phyloP scores from a whole-genome alignment of 2,329 filamentous ascomycete species.

The Aspergillus sp. region DNA sequence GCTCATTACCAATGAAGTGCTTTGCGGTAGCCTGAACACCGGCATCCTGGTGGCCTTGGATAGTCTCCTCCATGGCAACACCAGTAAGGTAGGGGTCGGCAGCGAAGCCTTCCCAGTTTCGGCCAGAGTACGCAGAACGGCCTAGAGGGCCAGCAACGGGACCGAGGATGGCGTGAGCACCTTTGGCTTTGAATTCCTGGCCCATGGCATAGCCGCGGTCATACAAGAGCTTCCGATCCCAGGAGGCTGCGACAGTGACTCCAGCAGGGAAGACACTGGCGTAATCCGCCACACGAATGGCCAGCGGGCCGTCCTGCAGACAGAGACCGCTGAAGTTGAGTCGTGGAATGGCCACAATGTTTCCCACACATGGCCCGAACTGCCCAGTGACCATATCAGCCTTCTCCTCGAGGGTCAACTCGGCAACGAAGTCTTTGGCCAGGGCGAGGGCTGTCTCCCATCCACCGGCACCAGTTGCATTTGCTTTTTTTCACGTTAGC shows the following conservation, averaged over 20 bases:
- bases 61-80: slow-evolving; percentile 43
- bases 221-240: slow-evolving; percentile 58
- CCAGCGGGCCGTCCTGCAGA: slow-evolving; percentile 38
- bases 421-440: slow-evolving; percentile 16
- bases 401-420: slow-evolving; percentile 27
- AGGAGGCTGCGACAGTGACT: slow-evolving; percentile 66
- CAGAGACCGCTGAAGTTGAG: slow-evolving; percentile 32
- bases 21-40: slow-evolving; percentile 33
- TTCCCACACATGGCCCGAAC: slow-evolving; percentile 32
- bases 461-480: slow-evolving; percentile 20
- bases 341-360: slow-evolving; percentile 29
- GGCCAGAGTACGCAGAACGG: slow-evolving; percentile 24
- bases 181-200: slow-evolving; percentile 45
- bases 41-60: slow-evolving; percentile 59
- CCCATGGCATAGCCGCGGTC: slow-evolving; percentile 55
- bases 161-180: slow-evolving; percentile 44
- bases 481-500: slow-evolving; percentile 12
- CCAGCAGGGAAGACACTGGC: slow-evolving; percentile 73
- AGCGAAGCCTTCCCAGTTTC: slow-evolving; percentile 45
- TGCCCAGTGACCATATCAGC: slow-evolving; percentile 28
- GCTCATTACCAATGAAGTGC: slow-evolving; percentile 64
- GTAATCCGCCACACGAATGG: slow-evolving; percentile 67
- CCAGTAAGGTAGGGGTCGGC: slow-evolving; percentile 48
- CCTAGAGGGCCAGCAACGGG: slow-evolving; percentile 45
- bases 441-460: slow-evolving; percentile 21